phyloP scores from a whole-genome alignment of 2,329 filamentous ascomycete genomes.

The Phialophora macrospora region DNA sequence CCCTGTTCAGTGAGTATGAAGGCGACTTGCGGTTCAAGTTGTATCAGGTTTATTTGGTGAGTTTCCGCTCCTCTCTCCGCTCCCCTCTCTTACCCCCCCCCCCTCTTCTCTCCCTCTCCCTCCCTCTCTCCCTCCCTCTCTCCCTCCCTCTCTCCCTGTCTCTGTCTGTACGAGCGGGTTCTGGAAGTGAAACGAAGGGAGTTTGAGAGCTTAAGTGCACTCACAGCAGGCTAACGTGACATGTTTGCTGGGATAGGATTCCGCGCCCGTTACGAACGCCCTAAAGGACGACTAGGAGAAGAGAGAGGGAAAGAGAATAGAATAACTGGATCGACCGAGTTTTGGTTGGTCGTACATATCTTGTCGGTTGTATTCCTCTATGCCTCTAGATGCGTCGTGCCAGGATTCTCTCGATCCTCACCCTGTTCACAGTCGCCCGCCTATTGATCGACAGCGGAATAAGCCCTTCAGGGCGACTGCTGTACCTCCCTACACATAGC shows the following conservation, averaged over 20 bases:
- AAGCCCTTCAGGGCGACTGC: not conserved
- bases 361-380: not conserved
- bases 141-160: too few relatives aligned
- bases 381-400: not conserved
- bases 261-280: constrained; percentile 21
- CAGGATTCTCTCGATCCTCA: not conserved
- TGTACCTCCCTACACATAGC: not conserved
- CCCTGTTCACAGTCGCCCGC: not conserved
- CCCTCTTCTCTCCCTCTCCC: too few relatives aligned
- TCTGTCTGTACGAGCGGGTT: not conserved
- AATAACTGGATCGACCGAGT: not conserved
- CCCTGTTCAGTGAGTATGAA: constrained; percentile 37
- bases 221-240: constrained; percentile 7
- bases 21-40: constrained; percentile 37
- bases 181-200: not conserved
- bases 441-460: not conserved
- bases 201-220: not conserved
- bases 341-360: not conserved
- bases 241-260: constrained; percentile 15
- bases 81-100: too few relatives aligned
- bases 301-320: not conserved
- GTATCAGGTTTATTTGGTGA: constrained; percentile 43
- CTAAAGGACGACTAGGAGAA: constrained; percentile 8
- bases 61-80: too few relatives aligned
- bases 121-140: too few relatives aligned